phyloP scores from a whole-genome alignment of 768 basidiomycete genomes.

The Paxillus ammoniavirescens region DNA sequence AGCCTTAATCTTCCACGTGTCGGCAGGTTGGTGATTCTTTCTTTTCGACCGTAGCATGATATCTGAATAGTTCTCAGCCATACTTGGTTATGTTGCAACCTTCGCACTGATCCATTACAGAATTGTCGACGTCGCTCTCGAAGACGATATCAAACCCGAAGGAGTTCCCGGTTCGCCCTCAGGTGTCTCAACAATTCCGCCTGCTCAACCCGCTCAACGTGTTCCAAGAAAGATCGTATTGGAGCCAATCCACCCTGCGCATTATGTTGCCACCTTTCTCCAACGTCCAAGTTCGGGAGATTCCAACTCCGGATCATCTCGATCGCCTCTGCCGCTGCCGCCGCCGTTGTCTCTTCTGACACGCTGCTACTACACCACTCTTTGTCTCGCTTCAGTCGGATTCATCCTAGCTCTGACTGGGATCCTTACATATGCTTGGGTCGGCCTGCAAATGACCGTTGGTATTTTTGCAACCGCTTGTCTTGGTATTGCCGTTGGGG shows the following conservation, averaged over 20 bases:
- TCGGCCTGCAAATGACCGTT: slow-evolving; percentile 19
- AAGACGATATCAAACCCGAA: slow-evolving; percentile 17
- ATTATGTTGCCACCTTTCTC: background rate
- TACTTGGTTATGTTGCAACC: slow-evolving; percentile 28
- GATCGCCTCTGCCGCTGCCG: slow-evolving; percentile 7
- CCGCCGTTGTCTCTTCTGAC: slow-evolving; percentile 21
- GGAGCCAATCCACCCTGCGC: slow-evolving; percentile 13
- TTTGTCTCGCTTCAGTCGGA: slow-evolving; percentile 21
- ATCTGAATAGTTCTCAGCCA: slow-evolving; percentile 12
- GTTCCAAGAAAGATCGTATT: slow-evolving; percentile 12
- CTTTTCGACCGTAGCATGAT: background rate
- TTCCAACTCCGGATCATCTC: slow-evolving; percentile 1
- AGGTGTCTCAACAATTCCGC: slow-evolving; percentile 2
- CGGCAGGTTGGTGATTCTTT: slow-evolving; percentile 20
- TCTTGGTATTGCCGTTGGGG: slow-evolving; percentile 18
- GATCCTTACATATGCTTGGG: slow-evolving; percentile 26
- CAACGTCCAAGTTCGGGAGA: background rate
- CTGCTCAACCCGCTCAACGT: slow-evolving; percentile 2
- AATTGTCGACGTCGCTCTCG: slow-evolving; percentile 14
- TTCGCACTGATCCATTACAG: slow-evolving; percentile 29
- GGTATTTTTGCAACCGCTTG: slow-evolving; percentile 29
- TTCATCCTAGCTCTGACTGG: slow-evolving; percentile 27
- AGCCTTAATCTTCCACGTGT: slow-evolving; percentile 31
- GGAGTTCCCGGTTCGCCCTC: background rate
- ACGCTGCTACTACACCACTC: slow-evolving; percentile 25